phyloP scores from a whole-genome alignment of 345 rosid genomes.

The Moringa oleifera region DNA sequence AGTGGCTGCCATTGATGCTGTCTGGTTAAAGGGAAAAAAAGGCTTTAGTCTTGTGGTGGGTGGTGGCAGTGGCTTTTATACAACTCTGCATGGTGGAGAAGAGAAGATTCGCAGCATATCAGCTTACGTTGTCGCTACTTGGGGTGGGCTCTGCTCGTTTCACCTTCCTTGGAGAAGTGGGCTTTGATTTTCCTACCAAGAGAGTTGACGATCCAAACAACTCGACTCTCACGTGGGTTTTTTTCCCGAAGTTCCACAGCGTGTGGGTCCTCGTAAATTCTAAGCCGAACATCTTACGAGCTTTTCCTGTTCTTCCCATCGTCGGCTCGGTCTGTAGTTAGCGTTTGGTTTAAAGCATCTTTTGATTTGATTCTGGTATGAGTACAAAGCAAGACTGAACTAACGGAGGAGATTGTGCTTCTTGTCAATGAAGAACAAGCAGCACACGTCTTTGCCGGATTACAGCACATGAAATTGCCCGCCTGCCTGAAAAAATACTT shows the following conservation, averaged over 20 bases:
- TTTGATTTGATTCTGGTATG: too few relatives aligned
- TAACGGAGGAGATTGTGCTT: too few relatives aligned
- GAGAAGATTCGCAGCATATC: constrained; percentile 53
- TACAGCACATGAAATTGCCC: too few relatives aligned
- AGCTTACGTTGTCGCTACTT: constrained; percentile 16
- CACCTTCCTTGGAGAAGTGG: constrained; percentile 20
- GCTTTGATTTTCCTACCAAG: background rate
- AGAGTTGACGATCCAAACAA: background rate
- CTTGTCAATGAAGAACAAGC: too few relatives aligned
- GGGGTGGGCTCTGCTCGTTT: constrained; percentile 4
- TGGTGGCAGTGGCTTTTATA: constrained; percentile 2
- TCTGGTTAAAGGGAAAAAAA: background rate
- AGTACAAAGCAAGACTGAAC: too few relatives aligned
- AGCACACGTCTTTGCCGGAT: too few relatives aligned
- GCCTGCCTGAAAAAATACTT: too few relatives aligned
- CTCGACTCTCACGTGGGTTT: constrained; percentile 2
- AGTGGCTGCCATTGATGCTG: constrained; percentile 30
- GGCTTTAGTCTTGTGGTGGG: background rate
- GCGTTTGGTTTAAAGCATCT: too few relatives aligned
- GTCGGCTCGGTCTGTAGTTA: too few relatives aligned
- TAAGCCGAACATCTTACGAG: constrained; percentile 30
- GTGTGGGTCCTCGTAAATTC: constrained; percentile 17
- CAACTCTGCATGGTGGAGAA: constrained; percentile 3
- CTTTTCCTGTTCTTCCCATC: background rate
- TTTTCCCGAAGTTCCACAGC: background rate